Conservation (phyloP, 176 grass and related monocot genomes). For the Musa beccarii region DNA sequence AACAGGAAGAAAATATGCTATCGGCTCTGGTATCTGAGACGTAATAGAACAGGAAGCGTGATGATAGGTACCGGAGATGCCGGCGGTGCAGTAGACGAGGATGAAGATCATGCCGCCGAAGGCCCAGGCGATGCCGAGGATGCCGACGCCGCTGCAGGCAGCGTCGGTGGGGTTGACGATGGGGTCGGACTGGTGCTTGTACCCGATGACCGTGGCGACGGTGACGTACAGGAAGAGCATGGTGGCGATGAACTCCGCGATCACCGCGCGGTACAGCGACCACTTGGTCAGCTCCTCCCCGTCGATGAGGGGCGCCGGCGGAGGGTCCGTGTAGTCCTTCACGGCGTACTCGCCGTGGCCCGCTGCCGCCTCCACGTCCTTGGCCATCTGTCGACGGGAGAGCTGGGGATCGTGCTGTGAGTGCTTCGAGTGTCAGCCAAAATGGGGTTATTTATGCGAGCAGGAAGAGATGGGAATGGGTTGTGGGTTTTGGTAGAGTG, state of each 20-base stretch:
- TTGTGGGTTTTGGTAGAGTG: neutral
- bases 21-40: too few species aligned
- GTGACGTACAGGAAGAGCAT: conserved; percentile 91
- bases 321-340: conserved; percentile 92
- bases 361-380: neutral
- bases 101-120: conserved; percentile 99
- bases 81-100: conserved; percentile 99
- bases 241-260: conserved; percentile 91
- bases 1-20: too few species aligned
- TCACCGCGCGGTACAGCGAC: conserved; percentile 81
- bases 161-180: conserved; percentile 25
- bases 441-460: neutral
- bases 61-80: conserved; percentile 41
- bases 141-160: conserved; percentile 70
- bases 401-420: neutral
- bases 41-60: too few species aligned
- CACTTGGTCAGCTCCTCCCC: conserved; percentile 55
- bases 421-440: neutral
- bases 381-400: neutral
- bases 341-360: conserved; percentile 29
- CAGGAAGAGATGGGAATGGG: neutral
- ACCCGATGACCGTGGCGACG: conserved; percentile 74
- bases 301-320: conserved; percentile 62
- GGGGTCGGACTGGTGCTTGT: conserved; percentile 52
- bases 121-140: conserved; percentile 94